Conservation (phyloP, 225 moss, liverwort and hornwort genomes). For the Asterella californica region DNA sequence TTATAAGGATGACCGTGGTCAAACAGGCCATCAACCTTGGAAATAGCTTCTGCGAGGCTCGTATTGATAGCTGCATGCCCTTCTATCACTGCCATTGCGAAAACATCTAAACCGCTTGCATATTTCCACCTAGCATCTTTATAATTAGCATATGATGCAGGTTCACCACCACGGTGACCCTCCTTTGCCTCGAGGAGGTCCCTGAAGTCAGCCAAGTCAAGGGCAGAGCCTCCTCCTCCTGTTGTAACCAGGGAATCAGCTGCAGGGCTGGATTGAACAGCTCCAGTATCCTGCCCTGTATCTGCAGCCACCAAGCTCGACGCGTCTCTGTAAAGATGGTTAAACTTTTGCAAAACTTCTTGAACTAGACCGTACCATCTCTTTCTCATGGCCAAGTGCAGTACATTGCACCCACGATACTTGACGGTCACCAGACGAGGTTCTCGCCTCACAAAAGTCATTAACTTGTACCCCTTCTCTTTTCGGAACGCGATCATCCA, state of each 20-base stretch:
- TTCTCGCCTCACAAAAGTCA: no score
- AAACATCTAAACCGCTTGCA: not conserved
- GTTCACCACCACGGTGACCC: not conserved
- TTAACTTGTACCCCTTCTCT: no score
- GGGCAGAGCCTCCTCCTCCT: no score
- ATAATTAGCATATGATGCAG: not conserved
- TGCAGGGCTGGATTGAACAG: no score
- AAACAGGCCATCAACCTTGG: no score
- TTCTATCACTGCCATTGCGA: not conserved
- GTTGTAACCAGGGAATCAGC: not conserved
- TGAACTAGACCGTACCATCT: not conserved
- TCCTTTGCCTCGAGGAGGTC: not conserved
- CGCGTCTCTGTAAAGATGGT: not conserved
- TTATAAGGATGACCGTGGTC: no score
- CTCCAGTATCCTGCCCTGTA: not conserved
- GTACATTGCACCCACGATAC: no score
- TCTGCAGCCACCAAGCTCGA: not conserved
- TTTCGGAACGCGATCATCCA: no score
- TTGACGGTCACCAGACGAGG: no score
- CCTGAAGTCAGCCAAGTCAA: not conserved
- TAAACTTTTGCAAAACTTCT: not conserved
- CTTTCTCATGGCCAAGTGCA: no score
- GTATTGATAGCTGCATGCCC: not conserved
- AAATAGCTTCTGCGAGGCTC: not conserved
- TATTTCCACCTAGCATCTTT: not conserved